Conservation (phyloP, 805 yeast genomes). For the Metschnikowia lochheadii region DNA sequence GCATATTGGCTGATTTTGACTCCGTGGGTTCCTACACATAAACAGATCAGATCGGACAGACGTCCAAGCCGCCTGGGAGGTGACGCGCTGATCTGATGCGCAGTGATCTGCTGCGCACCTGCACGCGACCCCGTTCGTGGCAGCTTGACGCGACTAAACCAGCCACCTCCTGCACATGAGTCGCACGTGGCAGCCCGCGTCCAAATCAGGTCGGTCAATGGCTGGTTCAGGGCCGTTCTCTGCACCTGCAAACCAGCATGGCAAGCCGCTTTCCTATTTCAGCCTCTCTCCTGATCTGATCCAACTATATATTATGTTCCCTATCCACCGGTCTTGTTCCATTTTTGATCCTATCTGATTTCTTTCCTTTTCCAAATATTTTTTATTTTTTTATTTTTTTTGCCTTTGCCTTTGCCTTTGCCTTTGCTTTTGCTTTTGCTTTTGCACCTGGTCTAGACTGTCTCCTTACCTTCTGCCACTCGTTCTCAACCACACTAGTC, state of each 20-base stretch:
- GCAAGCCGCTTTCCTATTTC: constrained; percentile 5
- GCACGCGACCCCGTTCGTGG: not conserved
- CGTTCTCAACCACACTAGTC: no score
- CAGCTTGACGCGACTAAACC: not conserved
- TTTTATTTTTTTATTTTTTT: not conserved
- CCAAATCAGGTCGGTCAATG: constrained; percentile 4
- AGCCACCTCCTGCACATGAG: constrained; percentile 1
- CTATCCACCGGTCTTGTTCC: not conserved
- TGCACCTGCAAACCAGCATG: constrained; percentile 6
- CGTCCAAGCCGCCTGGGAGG: not conserved
- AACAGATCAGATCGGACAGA: not conserved
- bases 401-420: not conserved
- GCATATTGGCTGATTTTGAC: no score
- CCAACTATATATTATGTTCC: not conserved
- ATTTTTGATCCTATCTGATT: no score
- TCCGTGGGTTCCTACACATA: not conserved
- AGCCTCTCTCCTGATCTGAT: constrained; percentile 6
- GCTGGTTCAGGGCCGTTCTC: constrained; percentile 6
- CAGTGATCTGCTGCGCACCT: not conserved
- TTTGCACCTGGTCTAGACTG: no score
- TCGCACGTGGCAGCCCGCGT: not conserved
- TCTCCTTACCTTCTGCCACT: no score
- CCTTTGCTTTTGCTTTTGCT: no score
- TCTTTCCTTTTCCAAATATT: not conserved
- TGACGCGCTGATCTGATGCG: not conserved